Conservation (phyloP, 2,329 filamentous ascomycete species). For the Fusarium floridanum region DNA sequence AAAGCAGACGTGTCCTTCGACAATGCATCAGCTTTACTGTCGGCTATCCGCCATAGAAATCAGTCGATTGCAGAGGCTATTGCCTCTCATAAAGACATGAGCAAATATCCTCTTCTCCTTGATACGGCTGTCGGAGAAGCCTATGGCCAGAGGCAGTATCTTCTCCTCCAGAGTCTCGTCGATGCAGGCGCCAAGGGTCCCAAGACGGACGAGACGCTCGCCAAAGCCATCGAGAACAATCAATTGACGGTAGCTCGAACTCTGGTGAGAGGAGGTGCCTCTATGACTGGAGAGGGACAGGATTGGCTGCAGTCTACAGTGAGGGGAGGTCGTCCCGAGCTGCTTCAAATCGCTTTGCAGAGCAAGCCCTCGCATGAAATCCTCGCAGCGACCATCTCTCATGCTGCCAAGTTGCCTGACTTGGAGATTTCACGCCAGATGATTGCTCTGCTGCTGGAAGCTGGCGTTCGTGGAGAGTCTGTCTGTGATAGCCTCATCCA, state of each 20-base stretch:
- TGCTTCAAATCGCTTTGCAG: constrained; percentile 7
- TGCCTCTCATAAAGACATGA: not conserved
- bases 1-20: not conserved
- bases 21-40: not conserved
- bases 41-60: not conserved
- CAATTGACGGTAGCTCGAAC: not conserved
- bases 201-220: not conserved
- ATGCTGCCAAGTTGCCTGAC: not conserved
- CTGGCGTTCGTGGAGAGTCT: not conserved
- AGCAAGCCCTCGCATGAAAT: not conserved
- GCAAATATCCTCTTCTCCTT: not conserved
- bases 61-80: not conserved
- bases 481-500: constrained; percentile 1
- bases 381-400: not conserved
- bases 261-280: not conserved
- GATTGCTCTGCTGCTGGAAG: constrained; percentile 1
- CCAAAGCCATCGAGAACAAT: not conserved
- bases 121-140: constrained; percentile 11
- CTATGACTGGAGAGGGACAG: not conserved
- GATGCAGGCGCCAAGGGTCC: constrained; percentile 13
- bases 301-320: not conserved
- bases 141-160: constrained; percentile 9
- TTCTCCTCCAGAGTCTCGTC: not conserved
- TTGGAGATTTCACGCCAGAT: not conserved
- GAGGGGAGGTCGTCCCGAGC: not conserved